Evolutionary conservation across 116 monocot genomes (phyloP).

Genomic region (Thalassia testudinum): DNA sequence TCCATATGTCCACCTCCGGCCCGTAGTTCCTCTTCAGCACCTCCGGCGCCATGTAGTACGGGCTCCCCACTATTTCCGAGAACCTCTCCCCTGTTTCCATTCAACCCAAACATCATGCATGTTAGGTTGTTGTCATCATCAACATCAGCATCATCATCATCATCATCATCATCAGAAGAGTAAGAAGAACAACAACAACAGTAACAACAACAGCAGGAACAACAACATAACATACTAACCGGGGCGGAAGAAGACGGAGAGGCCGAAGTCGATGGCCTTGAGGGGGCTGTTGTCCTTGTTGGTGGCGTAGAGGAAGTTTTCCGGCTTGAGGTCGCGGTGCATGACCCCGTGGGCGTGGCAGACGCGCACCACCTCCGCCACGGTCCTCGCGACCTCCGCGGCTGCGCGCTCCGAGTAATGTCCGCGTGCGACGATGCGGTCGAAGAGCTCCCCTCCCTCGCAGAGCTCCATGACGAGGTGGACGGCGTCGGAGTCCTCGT

Average conservation of each 20-base stretch:
- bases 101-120: too few species aligned
- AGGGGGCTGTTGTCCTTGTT: conserved; percentile 10
- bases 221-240: conserved; percentile 2
- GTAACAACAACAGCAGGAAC: neutral
- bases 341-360: conserved; percentile 58
- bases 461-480: conserved; percentile 79
- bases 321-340: conserved; percentile 85
- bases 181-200: neutral
- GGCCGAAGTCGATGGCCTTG: conserved; percentile 18
- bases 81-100: conserved; percentile 25
- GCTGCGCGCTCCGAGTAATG: conserved; percentile 15
- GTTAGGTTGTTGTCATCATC: neutral
- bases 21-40: conserved; percentile 59
- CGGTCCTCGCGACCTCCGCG: conserved; percentile 11
- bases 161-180: neutral
- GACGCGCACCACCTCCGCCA: conserved; percentile 59
- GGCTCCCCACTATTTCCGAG: conserved; percentile 72
- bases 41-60: conserved; percentile 88
- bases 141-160: neutral
- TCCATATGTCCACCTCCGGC: conserved; percentile 71
- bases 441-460: conserved; percentile 70
- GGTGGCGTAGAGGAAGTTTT: conserved; percentile 40
- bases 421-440: conserved; percentile 41
- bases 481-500: conserved; percentile 16
- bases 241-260: conserved; percentile 16